phyloP scores from a whole-genome alignment of 2,329 filamentous ascomycete species.

The Ophiocordyceps australis region DNA sequence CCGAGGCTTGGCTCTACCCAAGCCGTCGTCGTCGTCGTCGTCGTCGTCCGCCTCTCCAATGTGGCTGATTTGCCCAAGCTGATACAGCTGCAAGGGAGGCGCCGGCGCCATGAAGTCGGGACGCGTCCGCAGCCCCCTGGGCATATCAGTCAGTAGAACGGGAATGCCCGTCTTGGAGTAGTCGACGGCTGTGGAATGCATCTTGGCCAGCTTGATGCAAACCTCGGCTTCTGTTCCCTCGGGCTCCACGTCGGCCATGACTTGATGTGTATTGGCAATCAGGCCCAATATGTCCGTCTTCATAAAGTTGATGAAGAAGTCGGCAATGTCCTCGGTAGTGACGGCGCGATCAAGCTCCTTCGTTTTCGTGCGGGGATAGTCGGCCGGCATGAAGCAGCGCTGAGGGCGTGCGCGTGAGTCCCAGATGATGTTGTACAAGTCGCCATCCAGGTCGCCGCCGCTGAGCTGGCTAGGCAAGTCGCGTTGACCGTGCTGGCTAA shows the following conservation, averaged over 20 bases:
- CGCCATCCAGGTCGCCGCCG: slow-evolving; percentile 72
- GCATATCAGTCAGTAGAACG: slow-evolving; percentile 26
- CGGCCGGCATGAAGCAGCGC: slow-evolving; percentile 35
- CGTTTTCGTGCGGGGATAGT: slow-evolving; percentile 45
- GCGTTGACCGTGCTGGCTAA: slow-evolving; percentile 50
- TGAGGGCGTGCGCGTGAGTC: slow-evolving; percentile 32
- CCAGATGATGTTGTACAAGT: slow-evolving; percentile 67
- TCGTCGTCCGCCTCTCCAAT: slow-evolving; percentile 15
- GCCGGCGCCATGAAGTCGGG: slow-evolving; percentile 36
- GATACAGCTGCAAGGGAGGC: slow-evolving; percentile 23
- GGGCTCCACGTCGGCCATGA: slow-evolving; percentile 38
- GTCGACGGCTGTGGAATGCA: slow-evolving; percentile 57
- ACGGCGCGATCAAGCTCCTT: slow-evolving; percentile 44
- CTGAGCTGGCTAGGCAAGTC: slow-evolving; percentile 65
- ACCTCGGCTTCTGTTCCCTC: slow-evolving; percentile 30
- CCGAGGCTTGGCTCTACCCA: slow-evolving; percentile 21
- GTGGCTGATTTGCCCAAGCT: slow-evolving; percentile 22
- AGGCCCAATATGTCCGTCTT: slow-evolving; percentile 44
- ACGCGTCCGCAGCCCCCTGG: slow-evolving; percentile 17
- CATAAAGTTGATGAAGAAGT: slow-evolving; percentile 72
- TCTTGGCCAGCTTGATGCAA: slow-evolving; percentile 36
- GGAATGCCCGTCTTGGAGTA: slow-evolving; percentile 58
- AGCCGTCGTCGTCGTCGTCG: slow-evolving; percentile 20
- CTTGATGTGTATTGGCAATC: slow-evolving; percentile 45
- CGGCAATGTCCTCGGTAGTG: slow-evolving; percentile 45